Conservation (phyloP, 306 rosid genomes). For the Clitoria ternatea region DNA sequence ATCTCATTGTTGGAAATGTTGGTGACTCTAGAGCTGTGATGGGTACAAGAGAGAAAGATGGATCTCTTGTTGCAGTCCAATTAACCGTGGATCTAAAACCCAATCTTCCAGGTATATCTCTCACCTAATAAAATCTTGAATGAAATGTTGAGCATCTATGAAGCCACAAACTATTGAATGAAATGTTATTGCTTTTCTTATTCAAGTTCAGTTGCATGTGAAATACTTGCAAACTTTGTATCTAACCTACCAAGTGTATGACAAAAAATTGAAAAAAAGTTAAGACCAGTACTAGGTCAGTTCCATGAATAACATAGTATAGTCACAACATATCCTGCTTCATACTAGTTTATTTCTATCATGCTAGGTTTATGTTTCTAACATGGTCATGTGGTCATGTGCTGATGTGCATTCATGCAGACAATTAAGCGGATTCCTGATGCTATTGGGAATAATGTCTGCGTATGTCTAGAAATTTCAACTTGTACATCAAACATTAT, state of each 20-base stretch:
- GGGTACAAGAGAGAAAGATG: conserved; percentile 70
- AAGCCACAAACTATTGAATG: neutral
- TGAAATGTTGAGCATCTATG: conserved; percentile 1
- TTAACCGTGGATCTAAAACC: conserved; percentile 99
- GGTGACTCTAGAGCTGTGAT: conserved; percentile 98
- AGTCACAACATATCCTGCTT: neutral
- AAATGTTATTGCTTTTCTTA: neutral
- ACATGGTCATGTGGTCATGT: neutral
- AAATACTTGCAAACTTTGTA: neutral
- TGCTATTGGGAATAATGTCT: neutral
- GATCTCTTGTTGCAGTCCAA: conserved; percentile 70
- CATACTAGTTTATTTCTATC: neutral
- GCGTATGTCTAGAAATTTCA: neutral
- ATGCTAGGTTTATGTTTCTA: conserved; percentile 1
- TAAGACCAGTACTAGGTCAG: neutral
- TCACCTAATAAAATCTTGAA: neutral
- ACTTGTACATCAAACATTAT: neutral
- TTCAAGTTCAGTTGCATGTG: neutral
- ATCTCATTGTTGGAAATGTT: conserved; percentile 81
- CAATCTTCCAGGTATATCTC: conserved; percentile 82
- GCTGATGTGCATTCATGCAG: neutral
- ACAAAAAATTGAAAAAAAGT: neutral
- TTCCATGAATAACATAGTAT: neutral
- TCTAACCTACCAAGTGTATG: neutral
- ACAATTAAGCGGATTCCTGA: neutral